Evolutionary conservation across 345 rosid species (phyloP).

Genomic region (Pelargonium nanum): DNA sequence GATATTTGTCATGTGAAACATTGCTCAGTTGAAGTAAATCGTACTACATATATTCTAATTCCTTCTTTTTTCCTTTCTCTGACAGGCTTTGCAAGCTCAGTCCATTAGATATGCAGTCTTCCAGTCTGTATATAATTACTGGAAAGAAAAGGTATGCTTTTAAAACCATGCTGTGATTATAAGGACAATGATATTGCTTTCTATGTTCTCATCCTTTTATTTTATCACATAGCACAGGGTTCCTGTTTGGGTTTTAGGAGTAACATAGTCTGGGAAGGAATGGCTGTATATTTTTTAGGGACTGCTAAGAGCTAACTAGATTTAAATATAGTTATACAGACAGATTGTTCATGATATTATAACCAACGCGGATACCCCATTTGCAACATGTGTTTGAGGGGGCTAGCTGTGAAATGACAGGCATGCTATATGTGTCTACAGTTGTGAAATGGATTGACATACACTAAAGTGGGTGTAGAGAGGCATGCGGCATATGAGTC

Average conservation of each 20-base stretch:
- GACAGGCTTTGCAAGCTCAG: constrained; percentile 67
- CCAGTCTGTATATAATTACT: constrained; percentile 68
- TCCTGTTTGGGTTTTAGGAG: not conserved
- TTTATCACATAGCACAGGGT: not conserved
- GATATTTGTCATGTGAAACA: not conserved
- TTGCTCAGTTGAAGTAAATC: not conserved
- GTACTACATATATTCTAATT: constrained; percentile 1
- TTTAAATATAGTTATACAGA: too few species aligned
- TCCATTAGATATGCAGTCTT: constrained; percentile 50
- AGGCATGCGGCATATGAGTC: not conserved
- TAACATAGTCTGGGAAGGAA: not conserved
- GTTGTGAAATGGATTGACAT: too few species aligned
- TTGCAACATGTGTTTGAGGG: not conserved
- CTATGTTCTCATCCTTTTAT: not conserved
- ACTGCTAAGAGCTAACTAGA: too few species aligned
- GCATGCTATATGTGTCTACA: too few species aligned
- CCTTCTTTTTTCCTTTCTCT: constrained; percentile 12
- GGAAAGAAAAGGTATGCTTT: constrained; percentile 78
- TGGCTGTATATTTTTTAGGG: too few species aligned
- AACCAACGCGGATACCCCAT: too few species aligned
- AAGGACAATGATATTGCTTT: not conserved
- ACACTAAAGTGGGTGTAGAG: not conserved
- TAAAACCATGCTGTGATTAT: not conserved
- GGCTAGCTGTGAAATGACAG: too few species aligned
- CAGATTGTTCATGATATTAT: too few species aligned